A percentile compares a stretch with the other conserved stretches of the same genome.
Evolutionary conservation across 768 basidiomycete genomes (phyloP).

Genomic region (Pholiota conissans): DNA sequence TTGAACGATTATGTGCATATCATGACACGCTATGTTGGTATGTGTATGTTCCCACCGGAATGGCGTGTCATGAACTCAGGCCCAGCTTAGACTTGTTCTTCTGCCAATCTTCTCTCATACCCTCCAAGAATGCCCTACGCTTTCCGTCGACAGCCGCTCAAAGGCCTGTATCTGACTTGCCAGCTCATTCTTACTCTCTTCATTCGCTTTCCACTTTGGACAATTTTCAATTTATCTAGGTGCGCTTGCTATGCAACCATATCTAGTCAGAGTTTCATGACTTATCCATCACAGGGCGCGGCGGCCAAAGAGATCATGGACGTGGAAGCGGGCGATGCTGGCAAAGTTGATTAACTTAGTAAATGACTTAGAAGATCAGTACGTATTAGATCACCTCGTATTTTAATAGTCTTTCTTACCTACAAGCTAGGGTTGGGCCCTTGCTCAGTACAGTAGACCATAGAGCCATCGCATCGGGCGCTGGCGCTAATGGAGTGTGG

Average conservation of each 20-base stretch:
- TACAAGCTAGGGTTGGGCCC: conserved; percentile 34
- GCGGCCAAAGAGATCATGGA: conserved; percentile 50
- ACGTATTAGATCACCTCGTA: conserved; percentile 4
- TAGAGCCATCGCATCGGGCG: conserved; percentile 38
- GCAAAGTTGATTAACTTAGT: conserved; percentile 36
- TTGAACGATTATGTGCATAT: too few species aligned
- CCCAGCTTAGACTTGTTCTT: too few species aligned
- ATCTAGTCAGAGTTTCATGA: background rate
- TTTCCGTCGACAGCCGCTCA: conserved; percentile 48
- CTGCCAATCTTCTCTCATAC: conserved; percentile 5
- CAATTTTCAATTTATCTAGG: conserved; percentile 39
- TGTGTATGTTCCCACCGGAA: too few species aligned
- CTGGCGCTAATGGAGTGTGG: conserved; percentile 50
- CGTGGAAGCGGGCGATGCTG: conserved; percentile 36
- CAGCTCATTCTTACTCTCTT: conserved; percentile 38
- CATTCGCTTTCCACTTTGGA: conserved; percentile 50
- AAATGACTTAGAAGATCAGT: conserved; percentile 27
- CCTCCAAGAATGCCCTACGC: conserved; percentile 25
- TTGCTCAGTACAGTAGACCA: conserved; percentile 34
- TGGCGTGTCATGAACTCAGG: too few species aligned
- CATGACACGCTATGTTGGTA: too few species aligned
- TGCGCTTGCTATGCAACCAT: conserved; percentile 10
- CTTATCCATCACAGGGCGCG: conserved; percentile 26
- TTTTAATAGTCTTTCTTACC: background rate
- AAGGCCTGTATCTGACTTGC: conserved; percentile 46